Percentiles rank a stretch among this genome's conserved stretches.
phyloP scores from a whole-genome alignment of 306 rosid genomes.

The Dalbergia cochinchinensis region DNA sequence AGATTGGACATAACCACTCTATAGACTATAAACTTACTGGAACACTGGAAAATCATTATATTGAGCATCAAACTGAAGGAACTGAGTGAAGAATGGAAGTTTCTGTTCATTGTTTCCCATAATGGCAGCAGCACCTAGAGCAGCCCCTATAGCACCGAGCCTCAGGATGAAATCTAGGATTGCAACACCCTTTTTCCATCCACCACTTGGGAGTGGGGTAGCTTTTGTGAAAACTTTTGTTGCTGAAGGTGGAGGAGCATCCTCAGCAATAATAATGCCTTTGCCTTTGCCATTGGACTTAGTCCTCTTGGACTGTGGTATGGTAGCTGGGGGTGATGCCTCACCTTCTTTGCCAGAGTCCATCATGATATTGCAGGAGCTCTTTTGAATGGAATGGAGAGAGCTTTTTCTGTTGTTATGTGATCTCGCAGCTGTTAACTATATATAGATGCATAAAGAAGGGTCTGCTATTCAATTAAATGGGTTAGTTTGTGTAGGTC shows the following conservation, averaged over 20 bases:
- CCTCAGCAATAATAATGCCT: conserved; percentile 49
- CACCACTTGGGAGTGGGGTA: conserved; percentile 34
- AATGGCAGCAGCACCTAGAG: conserved; percentile 56
- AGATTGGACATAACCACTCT: neutral
- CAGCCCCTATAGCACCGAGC: conserved; percentile 57
- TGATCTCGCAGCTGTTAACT: conserved; percentile 1
- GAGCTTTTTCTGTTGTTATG: neutral
- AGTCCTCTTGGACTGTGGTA: conserved; percentile 51
- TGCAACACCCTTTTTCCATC: conserved; percentile 60
- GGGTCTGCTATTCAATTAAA: conserved; percentile 31
- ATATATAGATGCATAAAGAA: conserved; percentile 38
- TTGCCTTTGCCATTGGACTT: conserved; percentile 49
- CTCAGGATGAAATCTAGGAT: conserved; percentile 61
- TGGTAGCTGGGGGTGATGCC: conserved; percentile 23
- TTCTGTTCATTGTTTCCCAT: conserved; percentile 59
- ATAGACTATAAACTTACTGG: conserved; percentile 45
- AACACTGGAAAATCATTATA: conserved; percentile 65
- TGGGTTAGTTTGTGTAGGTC: conserved; percentile 37
- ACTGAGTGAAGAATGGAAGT: conserved; percentile 82
- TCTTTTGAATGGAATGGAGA: conserved; percentile 29
- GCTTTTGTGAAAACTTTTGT: conserved; percentile 51
- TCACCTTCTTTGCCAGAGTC: conserved; percentile 46
- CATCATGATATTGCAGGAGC: conserved; percentile 44
- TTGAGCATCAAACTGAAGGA: conserved; percentile 75
- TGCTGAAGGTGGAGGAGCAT: conserved; percentile 35